Percentiles rank a stretch among this genome's conserved stretches.
phyloP scores from a whole-genome alignment of 257 asterid genomes.

The Primulina tabacum region DNA sequence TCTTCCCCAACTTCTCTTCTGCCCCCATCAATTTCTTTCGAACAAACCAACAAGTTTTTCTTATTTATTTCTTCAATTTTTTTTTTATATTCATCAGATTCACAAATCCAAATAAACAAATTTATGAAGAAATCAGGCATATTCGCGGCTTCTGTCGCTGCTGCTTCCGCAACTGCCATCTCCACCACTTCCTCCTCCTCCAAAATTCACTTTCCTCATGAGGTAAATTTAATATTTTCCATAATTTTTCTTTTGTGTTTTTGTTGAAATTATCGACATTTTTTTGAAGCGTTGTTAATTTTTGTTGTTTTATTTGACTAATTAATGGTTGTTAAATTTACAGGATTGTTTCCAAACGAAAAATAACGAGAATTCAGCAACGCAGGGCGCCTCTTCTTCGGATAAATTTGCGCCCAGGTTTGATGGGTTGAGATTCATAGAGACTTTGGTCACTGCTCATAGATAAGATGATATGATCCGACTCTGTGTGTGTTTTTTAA shows the following conservation, averaged over 20 bases:
- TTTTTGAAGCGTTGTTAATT: neutral
- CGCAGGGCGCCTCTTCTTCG: slow-evolving; percentile 36
- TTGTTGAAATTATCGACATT: neutral
- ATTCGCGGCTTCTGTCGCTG: slow-evolving; percentile 54
- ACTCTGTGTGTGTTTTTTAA: too few species aligned
- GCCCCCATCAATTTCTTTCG: slow-evolving; percentile 11
- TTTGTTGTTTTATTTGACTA: neutral
- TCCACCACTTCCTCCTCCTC: slow-evolving; percentile 40
- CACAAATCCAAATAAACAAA: neutral
- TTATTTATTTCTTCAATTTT: neutral
- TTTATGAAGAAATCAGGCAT: slow-evolving; percentile 63
- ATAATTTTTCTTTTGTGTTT: neutral
- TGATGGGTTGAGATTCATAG: slow-evolving; percentile 78
- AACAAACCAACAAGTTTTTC: neutral
- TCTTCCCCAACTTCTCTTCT: neutral
- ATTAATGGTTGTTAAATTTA: neutral
- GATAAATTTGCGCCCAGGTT: slow-evolving; percentile 74
- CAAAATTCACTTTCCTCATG: slow-evolving; percentile 37
- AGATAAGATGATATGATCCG: slow-evolving; percentile 30
- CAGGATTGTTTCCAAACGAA: slow-evolving; percentile 30
- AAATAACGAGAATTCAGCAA: slow-evolving; percentile 33
- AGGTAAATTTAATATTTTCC: slow-evolving; percentile 28
- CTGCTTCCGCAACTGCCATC: slow-evolving; percentile 52
- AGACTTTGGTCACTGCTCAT: slow-evolving; percentile 74
- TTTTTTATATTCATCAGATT: neutral